Evolutionary conservation across 345 rosid genomes (phyloP).

Genomic region (Rhizophora apiculata): DNA sequence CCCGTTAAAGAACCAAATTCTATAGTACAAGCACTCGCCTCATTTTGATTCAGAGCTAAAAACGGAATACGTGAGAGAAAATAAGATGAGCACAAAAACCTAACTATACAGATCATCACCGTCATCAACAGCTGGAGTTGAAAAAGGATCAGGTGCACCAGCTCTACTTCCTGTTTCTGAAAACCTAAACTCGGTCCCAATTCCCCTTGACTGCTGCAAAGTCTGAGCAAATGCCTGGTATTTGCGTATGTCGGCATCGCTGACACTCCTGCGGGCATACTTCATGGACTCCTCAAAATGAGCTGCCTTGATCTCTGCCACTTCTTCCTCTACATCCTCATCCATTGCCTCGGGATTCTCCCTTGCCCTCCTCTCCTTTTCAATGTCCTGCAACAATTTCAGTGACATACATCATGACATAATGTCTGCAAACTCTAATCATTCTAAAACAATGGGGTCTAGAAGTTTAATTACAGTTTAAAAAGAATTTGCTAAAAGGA

Average conservation of each 20-base stretch:
- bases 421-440: not conserved
- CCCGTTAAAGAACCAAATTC: conserved; percentile 1
- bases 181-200: conserved; percentile 45
- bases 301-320: conserved; percentile 47
- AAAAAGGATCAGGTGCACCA: conserved; percentile 35
- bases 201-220: conserved; percentile 46
- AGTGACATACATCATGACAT: not conserved
- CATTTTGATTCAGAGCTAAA: not conserved
- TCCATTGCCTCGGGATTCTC: conserved; percentile 50
- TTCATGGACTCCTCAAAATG: conserved; percentile 56
- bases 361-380: conserved; percentile 35
- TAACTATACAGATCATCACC: conserved; percentile 44
- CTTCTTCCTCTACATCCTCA: conserved; percentile 55
- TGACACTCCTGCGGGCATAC: conserved; percentile 45
- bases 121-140: conserved; percentile 34
- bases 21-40: not conserved
- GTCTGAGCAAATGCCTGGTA: conserved; percentile 47
- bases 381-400: conserved; percentile 34
- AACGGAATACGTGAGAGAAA: not conserved
- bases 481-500: too few relatives aligned
- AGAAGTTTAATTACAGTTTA: too few relatives aligned
- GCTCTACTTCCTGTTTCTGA: conserved; percentile 16
- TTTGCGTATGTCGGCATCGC: conserved; percentile 47
- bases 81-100: not conserved
- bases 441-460: not conserved